Percentiles rank a stretch among this genome's conserved stretches.
Evolutionary conservation across 805 yeast genomes (phyloP).

Genomic region (Brettanomyces anomalus): DNA sequence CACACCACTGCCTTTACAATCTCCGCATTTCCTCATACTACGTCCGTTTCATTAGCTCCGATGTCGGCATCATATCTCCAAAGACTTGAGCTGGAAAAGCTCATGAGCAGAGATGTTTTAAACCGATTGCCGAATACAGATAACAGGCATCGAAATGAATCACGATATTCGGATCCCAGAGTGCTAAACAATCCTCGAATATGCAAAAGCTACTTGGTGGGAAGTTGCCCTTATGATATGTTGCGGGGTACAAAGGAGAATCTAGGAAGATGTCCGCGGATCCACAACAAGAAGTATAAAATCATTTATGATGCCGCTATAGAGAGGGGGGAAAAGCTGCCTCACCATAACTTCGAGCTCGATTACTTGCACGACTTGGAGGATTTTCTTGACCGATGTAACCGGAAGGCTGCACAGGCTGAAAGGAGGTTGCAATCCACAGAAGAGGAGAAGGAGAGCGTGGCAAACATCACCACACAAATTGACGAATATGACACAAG

Average conservation of each 20-base stretch:
- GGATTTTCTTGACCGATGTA: slow-evolving; percentile 55
- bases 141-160: slow-evolving; percentile 2
- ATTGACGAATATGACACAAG: slow-evolving; percentile 53
- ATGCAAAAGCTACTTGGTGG: slow-evolving; percentile 78
- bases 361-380: slow-evolving; percentile 39
- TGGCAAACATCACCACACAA: slow-evolving; percentile 30
- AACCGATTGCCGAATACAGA: slow-evolving; percentile 16
- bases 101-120: slow-evolving; percentile 61
- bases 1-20: too few relatives aligned
- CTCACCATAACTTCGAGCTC: slow-evolving; percentile 33
- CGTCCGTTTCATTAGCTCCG: too few relatives aligned
- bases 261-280: slow-evolving; percentile 68
- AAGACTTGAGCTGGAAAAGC: slow-evolving; percentile 63
- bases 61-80: slow-evolving; percentile 49
- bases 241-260: slow-evolving; percentile 77
- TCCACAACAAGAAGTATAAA: slow-evolving; percentile 68
- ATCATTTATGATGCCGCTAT: slow-evolving; percentile 53
- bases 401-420: slow-evolving; percentile 54
- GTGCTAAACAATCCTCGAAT: slow-evolving; percentile 47
- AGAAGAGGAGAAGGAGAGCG: slow-evolving; percentile 39
- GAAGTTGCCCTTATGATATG: slow-evolving; percentile 77
- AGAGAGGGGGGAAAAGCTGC: slow-evolving; percentile 27
- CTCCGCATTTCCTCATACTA: too few relatives aligned
- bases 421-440: slow-evolving; percentile 60
- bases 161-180: slow-evolving; percentile 13